Evolutionary conservation across 177 flowering plant genomes (phyloP), one percentile per base, ranked within the genome.

Genomic region (Vitis hybrid): DNA sequence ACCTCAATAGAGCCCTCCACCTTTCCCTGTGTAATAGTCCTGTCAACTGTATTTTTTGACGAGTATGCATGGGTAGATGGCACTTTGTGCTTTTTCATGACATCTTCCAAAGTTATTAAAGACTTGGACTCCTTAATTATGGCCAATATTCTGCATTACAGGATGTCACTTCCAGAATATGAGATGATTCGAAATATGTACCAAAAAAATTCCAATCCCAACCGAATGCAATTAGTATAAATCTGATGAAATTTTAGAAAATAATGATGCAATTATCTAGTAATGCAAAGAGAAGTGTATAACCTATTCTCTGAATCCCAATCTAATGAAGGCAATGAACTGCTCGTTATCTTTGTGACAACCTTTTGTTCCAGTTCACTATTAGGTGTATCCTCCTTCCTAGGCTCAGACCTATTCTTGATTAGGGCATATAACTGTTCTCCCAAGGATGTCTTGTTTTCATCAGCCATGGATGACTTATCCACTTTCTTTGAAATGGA

Each of bases 1-100:
- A 92, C 98, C 92, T 89, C 80, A 70, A 88, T 85, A 56, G 82
- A 80, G 26, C 75, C 84, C 69, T 92, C 97, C 66, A 92, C 83
- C 82, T 86, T 94, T 73, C 95, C 98, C 55, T 66, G 64, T 2
- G 91, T 88, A 64, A 93, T 78, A 34, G 72, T 70, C 77, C 84
- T 92, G 68, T 87, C 88, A 17, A 76, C 78, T 19, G 59, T 49
- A 72, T 52, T 32, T 70, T 77, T 82, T 9, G 67, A 69, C 14
- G 73, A 80, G 78, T 70, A 51, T 55, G 75, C 58, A 72, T 88
- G 84, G 12, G 92, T 87, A 45, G 85, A 75, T 48, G 88, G 88
- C 55, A 72, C 56, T 76, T 72, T 81, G 30, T 75, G 82, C 50
- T 70, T 81, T 45, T 67, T 40, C 2, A 50, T 15, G 15, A 92